These are phyloP conservation scores for Bolboschoenus planiculmis DNA, from an alignment of 176 grass and related monocot genomes.

Conservation along the genomic window DNA sequence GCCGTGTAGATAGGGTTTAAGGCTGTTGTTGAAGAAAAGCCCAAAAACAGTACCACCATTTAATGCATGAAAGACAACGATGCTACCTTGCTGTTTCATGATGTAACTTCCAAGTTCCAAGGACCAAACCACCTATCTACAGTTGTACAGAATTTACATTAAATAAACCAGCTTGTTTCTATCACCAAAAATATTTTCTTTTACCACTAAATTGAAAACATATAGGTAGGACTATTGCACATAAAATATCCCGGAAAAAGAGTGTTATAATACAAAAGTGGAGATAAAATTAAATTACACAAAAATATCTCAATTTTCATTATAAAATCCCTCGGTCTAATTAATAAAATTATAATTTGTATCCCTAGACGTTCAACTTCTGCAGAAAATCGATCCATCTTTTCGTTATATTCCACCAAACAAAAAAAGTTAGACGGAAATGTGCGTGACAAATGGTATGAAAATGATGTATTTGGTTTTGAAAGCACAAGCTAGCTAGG, in stretches of 20 bases:
- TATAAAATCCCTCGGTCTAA: not conserved
- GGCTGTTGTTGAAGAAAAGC: not conserved
- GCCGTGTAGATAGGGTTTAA: not conserved
- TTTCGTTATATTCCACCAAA: not conserved
- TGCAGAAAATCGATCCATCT: not conserved
- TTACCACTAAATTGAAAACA: too few species aligned
- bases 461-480: not conserved
- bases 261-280: too few species aligned
- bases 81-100: not conserved
- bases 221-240: too few species aligned
- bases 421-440: not conserved
- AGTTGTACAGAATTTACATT: not conserved
- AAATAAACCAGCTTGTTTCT: not conserved
- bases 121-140: not conserved
- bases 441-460: not conserved
- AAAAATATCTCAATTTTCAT: not conserved
- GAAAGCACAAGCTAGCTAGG: not conserved
- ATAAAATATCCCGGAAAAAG: too few species aligned
- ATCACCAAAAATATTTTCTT: too few species aligned
- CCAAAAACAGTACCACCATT: not conserved
- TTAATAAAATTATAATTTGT: too few species aligned
- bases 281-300: not conserved
- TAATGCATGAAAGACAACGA: slow-evolving; percentile 1
- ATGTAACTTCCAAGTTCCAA: slow-evolving; percentile 2
- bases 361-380: too few species aligned